Conservation (phyloP, 345 rosid species). For the Gossypium longicalyx region DNA sequence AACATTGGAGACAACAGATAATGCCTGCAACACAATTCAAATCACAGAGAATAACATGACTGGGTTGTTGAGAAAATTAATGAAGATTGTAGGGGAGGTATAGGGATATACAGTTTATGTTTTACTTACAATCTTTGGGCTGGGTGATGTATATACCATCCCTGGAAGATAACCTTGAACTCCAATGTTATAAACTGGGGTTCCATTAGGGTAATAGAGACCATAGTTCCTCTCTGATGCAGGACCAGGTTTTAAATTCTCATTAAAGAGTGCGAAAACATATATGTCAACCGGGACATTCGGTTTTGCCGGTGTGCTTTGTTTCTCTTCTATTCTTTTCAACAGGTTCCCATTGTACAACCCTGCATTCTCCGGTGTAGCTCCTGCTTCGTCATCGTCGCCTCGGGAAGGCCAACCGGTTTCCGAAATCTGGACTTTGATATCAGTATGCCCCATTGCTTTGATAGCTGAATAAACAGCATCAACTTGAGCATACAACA, state of each 20-base stretch:
- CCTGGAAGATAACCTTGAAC: slow-evolving; percentile 62
- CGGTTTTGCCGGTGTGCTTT: slow-evolving; percentile 76
- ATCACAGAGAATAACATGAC: neutral
- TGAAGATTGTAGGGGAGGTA: neutral
- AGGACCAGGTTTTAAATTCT: slow-evolving; percentile 81
- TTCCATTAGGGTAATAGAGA: slow-evolving; percentile 67
- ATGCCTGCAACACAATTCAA: slow-evolving; percentile 12
- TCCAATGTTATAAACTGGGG: slow-evolving; percentile 38
- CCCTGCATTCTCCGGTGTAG: slow-evolving; percentile 70
- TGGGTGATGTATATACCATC: slow-evolving; percentile 36
- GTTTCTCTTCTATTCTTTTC: slow-evolving; percentile 39
- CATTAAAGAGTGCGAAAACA: slow-evolving; percentile 87
- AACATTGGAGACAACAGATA: neutral
- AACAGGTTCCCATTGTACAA: slow-evolving; percentile 68
- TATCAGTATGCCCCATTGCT: slow-evolving; percentile 58
- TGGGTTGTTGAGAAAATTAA: slow-evolving; percentile 1
- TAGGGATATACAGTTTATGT: neutral
- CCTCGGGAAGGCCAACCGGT: slow-evolving; percentile 98
- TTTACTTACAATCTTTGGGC: slow-evolving; percentile 37
- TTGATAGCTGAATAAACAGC: slow-evolving; percentile 79
- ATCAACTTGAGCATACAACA: slow-evolving; percentile 92
- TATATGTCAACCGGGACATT: slow-evolving; percentile 55
- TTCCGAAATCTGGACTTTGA: slow-evolving; percentile 69
- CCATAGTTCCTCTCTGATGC: slow-evolving; percentile 92
- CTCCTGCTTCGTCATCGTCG: slow-evolving; percentile 66